Evolutionary conservation across 78 protist species (phyloP).

Genomic region (Chrysochromulina parva): DNA sequence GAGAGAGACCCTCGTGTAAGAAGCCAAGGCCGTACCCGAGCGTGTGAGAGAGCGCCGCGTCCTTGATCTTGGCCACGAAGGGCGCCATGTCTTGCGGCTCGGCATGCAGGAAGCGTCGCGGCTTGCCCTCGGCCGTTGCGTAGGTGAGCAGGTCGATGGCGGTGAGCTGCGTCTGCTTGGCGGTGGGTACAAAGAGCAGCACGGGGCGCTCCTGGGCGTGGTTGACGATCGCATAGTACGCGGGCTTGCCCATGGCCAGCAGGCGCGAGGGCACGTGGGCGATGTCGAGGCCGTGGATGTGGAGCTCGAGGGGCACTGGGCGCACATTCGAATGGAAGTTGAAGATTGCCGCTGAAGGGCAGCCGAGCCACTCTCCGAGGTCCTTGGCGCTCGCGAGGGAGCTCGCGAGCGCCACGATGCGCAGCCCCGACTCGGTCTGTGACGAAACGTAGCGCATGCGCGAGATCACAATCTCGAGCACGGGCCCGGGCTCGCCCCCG

Average conservation of each 20-base stretch:
- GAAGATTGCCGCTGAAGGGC: slow-evolving; percentile 55
- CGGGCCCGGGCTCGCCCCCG: slow-evolving; percentile 90
- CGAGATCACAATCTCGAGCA: slow-evolving; percentile 67
- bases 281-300: slow-evolving; percentile 78
- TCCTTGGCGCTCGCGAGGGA: slow-evolving; percentile 84
- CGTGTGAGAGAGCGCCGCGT: neutral
- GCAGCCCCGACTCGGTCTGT: slow-evolving; percentile 58
- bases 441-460: slow-evolving; percentile 89
- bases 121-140: slow-evolving; percentile 66
- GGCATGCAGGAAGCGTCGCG: slow-evolving; percentile 53
- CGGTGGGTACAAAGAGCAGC: slow-evolving; percentile 83
- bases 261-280: slow-evolving; percentile 76
- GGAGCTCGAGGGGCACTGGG: slow-evolving; percentile 93
- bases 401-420: slow-evolving; percentile 84
- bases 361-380: slow-evolving; percentile 80
- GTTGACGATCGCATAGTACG: slow-evolving; percentile 61
- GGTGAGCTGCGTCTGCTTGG: slow-evolving; percentile 57
- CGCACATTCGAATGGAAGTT: slow-evolving; percentile 94
- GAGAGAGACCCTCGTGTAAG: slow-evolving; percentile 77
- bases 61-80: neutral
- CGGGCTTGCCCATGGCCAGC: slow-evolving; percentile 88
- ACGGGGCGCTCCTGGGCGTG: slow-evolving; percentile 70
- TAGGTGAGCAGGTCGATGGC: slow-evolving; percentile 66
- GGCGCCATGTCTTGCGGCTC: slow-evolving; percentile 29
- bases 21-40: slow-evolving; percentile 75